Conservation (phyloP, 2,329 filamentous ascomycete genomes). For the Clarireedia paspali region DNA sequence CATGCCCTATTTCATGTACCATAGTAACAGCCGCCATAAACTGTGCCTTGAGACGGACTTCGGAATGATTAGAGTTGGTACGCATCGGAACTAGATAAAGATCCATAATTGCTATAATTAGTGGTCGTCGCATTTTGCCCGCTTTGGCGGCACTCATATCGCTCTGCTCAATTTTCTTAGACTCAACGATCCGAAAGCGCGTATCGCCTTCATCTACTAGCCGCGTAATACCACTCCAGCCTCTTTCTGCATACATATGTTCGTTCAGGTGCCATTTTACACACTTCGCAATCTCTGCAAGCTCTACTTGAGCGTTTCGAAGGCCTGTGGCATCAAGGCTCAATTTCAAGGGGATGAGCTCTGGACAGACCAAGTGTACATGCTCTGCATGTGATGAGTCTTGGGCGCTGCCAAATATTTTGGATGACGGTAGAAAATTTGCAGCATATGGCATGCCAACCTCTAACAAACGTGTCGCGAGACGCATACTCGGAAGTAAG, state of each 20-base stretch:
- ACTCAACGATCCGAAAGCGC: slow-evolving; percentile 3
- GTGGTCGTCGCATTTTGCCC: slow-evolving; percentile 10
- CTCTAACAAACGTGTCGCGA: slow-evolving; percentile 19
- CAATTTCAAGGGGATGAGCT: not conserved
- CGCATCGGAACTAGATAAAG: slow-evolving; percentile 20
- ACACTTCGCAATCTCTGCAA: slow-evolving; percentile 14
- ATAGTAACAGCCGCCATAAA: slow-evolving; percentile 24
- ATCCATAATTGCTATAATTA: slow-evolving; percentile 19
- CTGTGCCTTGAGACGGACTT: slow-evolving; percentile 16
- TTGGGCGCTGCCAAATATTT: slow-evolving; percentile 1
- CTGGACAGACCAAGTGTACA: not conserved
- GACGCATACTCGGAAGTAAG: slow-evolving; percentile 21
- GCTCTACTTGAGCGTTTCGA: slow-evolving; percentile 11
- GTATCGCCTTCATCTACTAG: slow-evolving; percentile 5
- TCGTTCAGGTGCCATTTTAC: slow-evolving; percentile 20
- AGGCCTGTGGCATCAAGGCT: slow-evolving; percentile 2
- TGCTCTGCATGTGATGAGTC: not conserved
- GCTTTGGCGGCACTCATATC: slow-evolving; percentile 5
- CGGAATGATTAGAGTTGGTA: slow-evolving; percentile 7
- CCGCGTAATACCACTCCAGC: slow-evolving; percentile 16
- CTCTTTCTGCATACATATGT: slow-evolving; percentile 11
- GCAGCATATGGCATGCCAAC: slow-evolving; percentile 20
- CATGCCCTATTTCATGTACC: slow-evolving; percentile 24
- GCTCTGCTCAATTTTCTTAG: not conserved
- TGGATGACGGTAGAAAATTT: slow-evolving; percentile 18